Percentiles rank a stretch among this genome's conserved stretches.
Evolutionary conservation across 768 basidiomycete genomes (phyloP).

Genomic region (Trametes sanguinea): DNA sequence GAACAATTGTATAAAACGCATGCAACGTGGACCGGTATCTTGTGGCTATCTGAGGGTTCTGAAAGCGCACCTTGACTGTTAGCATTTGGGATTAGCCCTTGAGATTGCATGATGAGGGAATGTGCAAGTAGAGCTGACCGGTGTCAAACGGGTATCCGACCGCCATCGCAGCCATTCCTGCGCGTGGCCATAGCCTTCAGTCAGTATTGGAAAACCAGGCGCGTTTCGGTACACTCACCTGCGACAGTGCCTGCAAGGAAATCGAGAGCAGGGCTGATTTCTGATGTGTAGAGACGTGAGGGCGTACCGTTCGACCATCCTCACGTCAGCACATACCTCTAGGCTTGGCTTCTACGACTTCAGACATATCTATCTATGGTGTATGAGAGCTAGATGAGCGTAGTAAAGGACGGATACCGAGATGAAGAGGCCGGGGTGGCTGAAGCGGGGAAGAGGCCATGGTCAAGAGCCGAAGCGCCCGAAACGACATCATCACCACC

Average conservation of each 20-base stretch:
- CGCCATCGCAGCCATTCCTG: slow-evolving; percentile 32
- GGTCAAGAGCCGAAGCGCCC: slow-evolving; percentile 16
- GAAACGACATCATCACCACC: slow-evolving; percentile 15
- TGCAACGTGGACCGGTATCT: slow-evolving; percentile 66
- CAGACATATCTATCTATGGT: slow-evolving; percentile 1
- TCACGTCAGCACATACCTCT: not conserved
- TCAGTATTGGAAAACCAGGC: not conserved
- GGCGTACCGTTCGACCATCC: not conserved
- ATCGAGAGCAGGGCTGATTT: slow-evolving; percentile 66
- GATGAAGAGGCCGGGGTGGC: not conserved
- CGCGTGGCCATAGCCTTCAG: not conserved
- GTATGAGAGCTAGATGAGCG: not conserved
- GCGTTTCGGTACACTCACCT: slow-evolving; percentile 35
- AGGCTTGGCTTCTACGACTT: not conserved
- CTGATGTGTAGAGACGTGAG: slow-evolving; percentile 13
- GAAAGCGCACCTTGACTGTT: slow-evolving; percentile 82
- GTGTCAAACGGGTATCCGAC: slow-evolving; percentile 39
- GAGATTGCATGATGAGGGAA: not conserved
- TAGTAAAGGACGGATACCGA: not conserved
- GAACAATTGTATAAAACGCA: slow-evolving; percentile 65
- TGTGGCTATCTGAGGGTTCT: slow-evolving; percentile 57
- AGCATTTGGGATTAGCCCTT: not conserved
- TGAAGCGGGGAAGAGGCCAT: slow-evolving; percentile 7
- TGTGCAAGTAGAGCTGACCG: slow-evolving; percentile 24
- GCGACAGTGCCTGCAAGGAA: slow-evolving; percentile 79